Conservation (phyloP, 2,329 filamentous ascomycete genomes). For the Fusarium brevicatenulatum region DNA sequence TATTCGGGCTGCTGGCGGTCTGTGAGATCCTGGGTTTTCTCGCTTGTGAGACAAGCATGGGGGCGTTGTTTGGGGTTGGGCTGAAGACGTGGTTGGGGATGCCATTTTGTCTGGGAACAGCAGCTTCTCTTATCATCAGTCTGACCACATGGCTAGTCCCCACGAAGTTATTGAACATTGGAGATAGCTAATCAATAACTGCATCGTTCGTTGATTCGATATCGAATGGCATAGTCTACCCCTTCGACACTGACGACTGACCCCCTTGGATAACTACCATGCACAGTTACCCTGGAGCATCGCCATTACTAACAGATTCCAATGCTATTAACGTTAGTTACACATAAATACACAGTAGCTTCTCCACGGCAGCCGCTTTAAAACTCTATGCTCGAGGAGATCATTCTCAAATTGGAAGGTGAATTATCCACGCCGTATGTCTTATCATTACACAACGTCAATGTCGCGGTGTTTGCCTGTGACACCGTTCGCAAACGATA, state of each 20-base stretch:
- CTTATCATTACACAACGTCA: background rate
- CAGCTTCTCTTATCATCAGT: constrained; percentile 21
- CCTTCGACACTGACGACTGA: background rate
- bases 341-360: background rate
- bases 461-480: background rate
- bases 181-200: background rate
- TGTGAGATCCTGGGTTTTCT: constrained; percentile 41
- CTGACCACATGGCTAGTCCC: constrained; percentile 28
- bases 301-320: background rate
- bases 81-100: constrained; percentile 40
- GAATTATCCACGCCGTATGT: background rate
- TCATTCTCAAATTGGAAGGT: background rate
- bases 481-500: background rate
- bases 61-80: constrained; percentile 40
- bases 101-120: constrained; percentile 37
- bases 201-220: too few relatives aligned
- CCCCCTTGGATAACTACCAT: background rate
- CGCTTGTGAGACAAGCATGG: constrained; percentile 33
- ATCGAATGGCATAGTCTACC: background rate
- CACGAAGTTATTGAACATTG: background rate
- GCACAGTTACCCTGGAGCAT: constrained; percentile 13
- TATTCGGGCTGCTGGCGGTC: constrained; percentile 42
- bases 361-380: background rate
- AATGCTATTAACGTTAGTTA: background rate
- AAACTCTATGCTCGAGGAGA: constrained; percentile 1